phyloP scores from a whole-genome alignment of 768 basidiomycete genomes.

The Boletus fagicola region DNA sequence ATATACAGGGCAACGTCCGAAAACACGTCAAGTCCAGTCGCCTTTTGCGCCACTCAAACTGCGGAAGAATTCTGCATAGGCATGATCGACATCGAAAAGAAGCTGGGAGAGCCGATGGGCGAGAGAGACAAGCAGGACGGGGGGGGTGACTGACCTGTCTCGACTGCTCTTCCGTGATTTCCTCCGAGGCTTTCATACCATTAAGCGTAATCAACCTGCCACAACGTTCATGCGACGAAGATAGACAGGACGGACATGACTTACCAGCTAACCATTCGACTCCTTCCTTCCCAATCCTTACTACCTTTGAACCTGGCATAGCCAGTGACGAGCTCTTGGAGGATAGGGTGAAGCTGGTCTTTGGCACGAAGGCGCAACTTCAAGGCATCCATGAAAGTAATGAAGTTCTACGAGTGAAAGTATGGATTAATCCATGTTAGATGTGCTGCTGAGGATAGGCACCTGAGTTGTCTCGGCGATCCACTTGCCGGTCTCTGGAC shows the following conservation, averaged over 20 bases:
- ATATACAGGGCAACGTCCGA: neutral
- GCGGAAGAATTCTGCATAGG: conserved; percentile 90
- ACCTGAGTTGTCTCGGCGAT: conserved; percentile 98
- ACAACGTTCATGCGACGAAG: neutral
- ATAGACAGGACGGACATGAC: conserved; percentile 21
- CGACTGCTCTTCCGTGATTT: conserved; percentile 92
- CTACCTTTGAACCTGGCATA: conserved; percentile 94
- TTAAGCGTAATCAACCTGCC: conserved; percentile 92
- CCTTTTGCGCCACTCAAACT: conserved; percentile 53
- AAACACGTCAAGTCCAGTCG: conserved; percentile 19
- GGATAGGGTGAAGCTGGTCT: conserved; percentile 91
- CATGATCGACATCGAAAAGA: conserved; percentile 95
- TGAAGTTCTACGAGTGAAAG: conserved; percentile 69
- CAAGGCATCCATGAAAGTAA: conserved; percentile 98
- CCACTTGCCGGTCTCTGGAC: conserved; percentile 93
- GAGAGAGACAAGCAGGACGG: neutral
- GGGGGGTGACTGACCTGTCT: conserved; percentile 60
- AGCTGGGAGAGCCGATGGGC: conserved; percentile 46
- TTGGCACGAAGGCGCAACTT: conserved; percentile 93
- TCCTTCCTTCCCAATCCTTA: conserved; percentile 95
- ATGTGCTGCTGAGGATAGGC: conserved; percentile 2
- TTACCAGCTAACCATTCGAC: conserved; percentile 86
- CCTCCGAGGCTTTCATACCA: conserved; percentile 95
- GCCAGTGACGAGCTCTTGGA: conserved; percentile 93
- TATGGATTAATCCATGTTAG: neutral